A percentile compares a stretch with the other conserved stretches of the same genome.
Conservation (phyloP, 208 protist species). For the Giardia muris region DNA sequence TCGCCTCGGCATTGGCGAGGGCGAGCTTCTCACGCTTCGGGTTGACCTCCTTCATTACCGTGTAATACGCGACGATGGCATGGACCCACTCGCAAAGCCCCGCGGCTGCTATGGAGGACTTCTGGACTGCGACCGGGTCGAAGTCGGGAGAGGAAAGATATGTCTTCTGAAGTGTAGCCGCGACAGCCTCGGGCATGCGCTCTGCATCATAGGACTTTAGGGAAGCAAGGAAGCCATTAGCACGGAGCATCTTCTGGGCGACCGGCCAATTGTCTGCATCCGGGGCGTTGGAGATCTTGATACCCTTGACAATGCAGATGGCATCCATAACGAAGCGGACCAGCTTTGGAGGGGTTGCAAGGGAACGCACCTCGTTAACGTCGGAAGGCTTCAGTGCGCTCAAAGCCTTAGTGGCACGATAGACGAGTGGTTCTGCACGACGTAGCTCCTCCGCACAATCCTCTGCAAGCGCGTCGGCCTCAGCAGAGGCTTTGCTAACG, state of each 20-base stretch:
- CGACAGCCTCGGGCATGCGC: background rate
- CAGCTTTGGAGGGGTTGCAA: slow-evolving; percentile 72
- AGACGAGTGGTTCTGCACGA: slow-evolving; percentile 71
- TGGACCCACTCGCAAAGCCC: slow-evolving; percentile 83
- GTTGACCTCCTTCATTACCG: slow-evolving; percentile 77
- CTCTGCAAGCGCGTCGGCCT: slow-evolving; percentile 54
- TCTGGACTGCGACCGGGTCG: slow-evolving; percentile 66
- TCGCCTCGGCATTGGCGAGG: slow-evolving; percentile 64
- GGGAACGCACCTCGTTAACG: slow-evolving; percentile 81
- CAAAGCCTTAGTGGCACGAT: slow-evolving; percentile 61
- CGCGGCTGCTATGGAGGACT: slow-evolving; percentile 59
- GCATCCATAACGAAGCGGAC: slow-evolving; percentile 83
- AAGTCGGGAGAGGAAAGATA: slow-evolving; percentile 59
- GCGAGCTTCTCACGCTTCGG: slow-evolving; percentile 66
- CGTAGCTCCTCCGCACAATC: slow-evolving; percentile 73
- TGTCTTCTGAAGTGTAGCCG: slow-evolving; percentile 62
- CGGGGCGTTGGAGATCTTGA: slow-evolving; percentile 73
- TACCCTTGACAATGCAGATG: slow-evolving; percentile 60
- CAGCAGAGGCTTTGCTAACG: slow-evolving; percentile 52
- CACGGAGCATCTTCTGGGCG: slow-evolving; percentile 57
- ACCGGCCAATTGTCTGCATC: slow-evolving; percentile 78
- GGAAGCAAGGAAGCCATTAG: slow-evolving; percentile 52
- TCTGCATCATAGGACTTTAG: background rate
- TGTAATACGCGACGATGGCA: slow-evolving; percentile 85
- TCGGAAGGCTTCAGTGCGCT: slow-evolving; percentile 71